Base-by-base conservation (phyloP, 2,329 filamentous ascomycete species). In the Chrysoporthe austroafricana region DNA sequence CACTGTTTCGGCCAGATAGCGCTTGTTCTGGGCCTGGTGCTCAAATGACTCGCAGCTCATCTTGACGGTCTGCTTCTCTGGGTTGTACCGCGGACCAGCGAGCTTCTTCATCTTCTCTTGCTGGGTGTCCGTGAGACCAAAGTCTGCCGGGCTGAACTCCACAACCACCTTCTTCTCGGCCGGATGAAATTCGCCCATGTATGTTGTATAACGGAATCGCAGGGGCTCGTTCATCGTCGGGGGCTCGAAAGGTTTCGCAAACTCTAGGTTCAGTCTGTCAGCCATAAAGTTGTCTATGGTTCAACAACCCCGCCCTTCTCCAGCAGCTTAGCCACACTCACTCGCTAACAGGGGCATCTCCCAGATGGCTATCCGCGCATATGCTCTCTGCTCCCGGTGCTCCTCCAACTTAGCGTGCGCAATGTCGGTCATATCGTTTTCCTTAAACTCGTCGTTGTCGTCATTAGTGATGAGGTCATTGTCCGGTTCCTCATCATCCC, bases 151-250 rank as follows among this genome's bases (percentile, higher is more conserved):
- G 71, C 85, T 88, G 80, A 98, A 97, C 77, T 97, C 92, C 66
- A 98, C 89, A 14, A 98, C 94, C 26, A 99, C 94, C 84, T 99
- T 99, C 77, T 89, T 90, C 79, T 94, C 89, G 2, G 95, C 93
- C 0, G 96, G 95, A 81, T 99, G 96, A 66, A 87, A 84, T 80
- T 98, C 96, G 74, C 95, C 95, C 86, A 99, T 91, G 81, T 98
- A 98, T 48, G 91, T 94, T 18, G 96, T 99, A 83, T 97, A 97
- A 74, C 96, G 91, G 88, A 97, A 99, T 74, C 95, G 91, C 67
- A 99, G 88, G 58, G 93, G 88, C 73, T 92, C 85, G 58, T 88
- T 79, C 42, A 84, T 78, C 16, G 86, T 85, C 1, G 95, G 93
- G 2, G 89, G 87, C 69, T 85, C 81, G 78, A 97, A 98, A 21